Evolutionary conservation across 2,329 filamentous ascomycete genomes (phyloP).

Genomic region (Gyromitra esculenta): DNA sequence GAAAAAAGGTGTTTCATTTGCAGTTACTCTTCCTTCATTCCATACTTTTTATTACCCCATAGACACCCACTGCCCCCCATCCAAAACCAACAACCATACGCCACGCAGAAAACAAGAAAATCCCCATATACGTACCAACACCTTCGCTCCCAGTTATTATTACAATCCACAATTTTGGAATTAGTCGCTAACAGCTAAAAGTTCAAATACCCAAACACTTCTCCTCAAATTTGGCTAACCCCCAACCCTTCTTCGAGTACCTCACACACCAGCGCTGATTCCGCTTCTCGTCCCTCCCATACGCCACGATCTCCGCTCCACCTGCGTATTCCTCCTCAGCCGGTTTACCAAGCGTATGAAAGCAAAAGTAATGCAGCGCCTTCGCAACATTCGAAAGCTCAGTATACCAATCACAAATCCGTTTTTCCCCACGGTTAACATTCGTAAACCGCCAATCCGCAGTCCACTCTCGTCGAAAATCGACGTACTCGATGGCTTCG

Average conservation of each 20-base stretch:
- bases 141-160: not conserved
- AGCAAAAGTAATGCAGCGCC: constrained; percentile 55
- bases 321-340: constrained; percentile 36
- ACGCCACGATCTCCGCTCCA: constrained; percentile 49
- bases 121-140: constrained; percentile 1
- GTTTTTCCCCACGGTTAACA: constrained; percentile 46
- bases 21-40: not conserved
- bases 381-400: constrained; percentile 53
- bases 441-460: constrained; percentile 55
- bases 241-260: constrained; percentile 55
- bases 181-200: not conserved
- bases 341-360: constrained; percentile 40
- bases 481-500: constrained; percentile 51
- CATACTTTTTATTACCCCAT: not conserved
- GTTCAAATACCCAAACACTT: constrained; percentile 52
- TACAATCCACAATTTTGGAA: not conserved
- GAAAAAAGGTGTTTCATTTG: not conserved
- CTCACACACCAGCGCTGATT: constrained; percentile 53
- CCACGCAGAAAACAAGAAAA: not conserved
- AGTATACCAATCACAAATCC: constrained; percentile 51
- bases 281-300: constrained; percentile 35
- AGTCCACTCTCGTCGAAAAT: constrained; percentile 43
- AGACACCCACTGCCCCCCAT: not conserved
- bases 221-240: constrained; percentile 43
- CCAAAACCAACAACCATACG: not conserved